Base-by-base conservation (phyloP, 768 basidiomycete species). In the Boletus pseudopeckii region DNA sequence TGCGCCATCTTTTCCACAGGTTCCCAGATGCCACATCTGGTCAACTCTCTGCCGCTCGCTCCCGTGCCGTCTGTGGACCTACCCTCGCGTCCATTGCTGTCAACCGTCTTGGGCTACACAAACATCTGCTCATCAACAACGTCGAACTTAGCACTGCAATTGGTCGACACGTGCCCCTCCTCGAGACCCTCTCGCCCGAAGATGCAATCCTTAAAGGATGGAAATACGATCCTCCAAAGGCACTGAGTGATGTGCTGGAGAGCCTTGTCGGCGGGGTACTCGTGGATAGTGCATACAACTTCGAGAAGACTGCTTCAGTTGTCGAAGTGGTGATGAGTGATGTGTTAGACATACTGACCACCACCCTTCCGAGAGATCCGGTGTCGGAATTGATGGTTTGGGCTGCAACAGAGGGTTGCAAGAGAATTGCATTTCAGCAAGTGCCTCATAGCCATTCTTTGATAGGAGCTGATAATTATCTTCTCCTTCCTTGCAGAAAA, bases 181-280 rank as follows among this genome's bases (percentile, higher is more conserved):
- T 93, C 1, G 74, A 80, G 58, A 68, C 72, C 1, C 74, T 84
- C 42, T 74, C 84, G 0, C 77, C 75, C 0, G 77, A 79, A 45
- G 82, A 88, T 44, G 82, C 90, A 18, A 79, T 92, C 42, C 66
- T 78, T 13, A 76, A 80, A 34, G 83, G 86, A 7, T 94, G 91
- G 92, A 81, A 82, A 60, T 86, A 85, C 57, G 86, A 92, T 61
- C 90, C 92, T 9, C 92, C 93, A 0, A 96, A 96, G 70, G 85
- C 81, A 7, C 71, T 92, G 32, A 86, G 88, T 52, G 93, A 96
- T 64, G 80, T 92, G 5, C 77, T 95, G 49, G 93, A 96, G 71
- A 88, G 91, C 49, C 71, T 95, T 6, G 73, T 93, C 33, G 93
- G 91, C 1, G 92, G 90, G 3, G 75, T 96, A 18, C 79, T 96